Base-by-base conservation (phyloP, 192 early-diverging fungal species). In the Linnemannia hyalina region DNA sequence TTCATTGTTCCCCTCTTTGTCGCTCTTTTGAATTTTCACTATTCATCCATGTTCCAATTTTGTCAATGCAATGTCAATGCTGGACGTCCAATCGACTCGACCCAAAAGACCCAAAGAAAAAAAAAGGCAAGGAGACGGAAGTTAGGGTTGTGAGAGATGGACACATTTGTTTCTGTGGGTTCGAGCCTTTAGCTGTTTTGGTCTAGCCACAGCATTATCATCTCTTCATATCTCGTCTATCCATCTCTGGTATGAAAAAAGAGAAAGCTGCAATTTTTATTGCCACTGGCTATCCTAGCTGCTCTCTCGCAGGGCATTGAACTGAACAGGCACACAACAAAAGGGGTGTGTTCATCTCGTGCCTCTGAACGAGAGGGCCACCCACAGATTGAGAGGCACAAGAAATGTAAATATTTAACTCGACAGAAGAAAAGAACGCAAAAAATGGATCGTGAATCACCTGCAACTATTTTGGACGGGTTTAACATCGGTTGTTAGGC, bases 361-460 rank as follows among this genome's bases (percentile, higher is more conserved):
- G 55, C 38, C 23, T 60, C 8, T 60, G 55, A 60, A 60, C 22
- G 23, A 9, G 38, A 60, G 55, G 55, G 0, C 29, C 55, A 7
- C 22, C n/a, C n/a, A 60, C 2, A 26, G 55, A 11, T 7, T 11
- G 44, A 26, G 6, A n/a, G 3, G 60, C 3, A 0, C 26, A 32
- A 65, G 60, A 65, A 65, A 65, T 65, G 60, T 35, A 4, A 52
- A 22, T 20, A 5, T 26, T 32, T 32, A 65, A 29, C 60, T 10
- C 35, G 29, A 10, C 60, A 32, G 11, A 29, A 29, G 26, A 29
- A 18, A 35, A 35, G 35, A 49, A 49, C 1, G 47, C 57, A 26
- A 63, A 29, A 63, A 65, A 65, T 65, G 60, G 60, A 65, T 65
- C 60, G 26, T 65, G 2, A 32, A 65, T 65, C 60, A 65, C 29